Evolutionary conservation across 2,329 filamentous ascomycete genomes (phyloP), one percentile per base, ranked within the genome.

Genomic region (Albifimbria verrucaria): DNA sequence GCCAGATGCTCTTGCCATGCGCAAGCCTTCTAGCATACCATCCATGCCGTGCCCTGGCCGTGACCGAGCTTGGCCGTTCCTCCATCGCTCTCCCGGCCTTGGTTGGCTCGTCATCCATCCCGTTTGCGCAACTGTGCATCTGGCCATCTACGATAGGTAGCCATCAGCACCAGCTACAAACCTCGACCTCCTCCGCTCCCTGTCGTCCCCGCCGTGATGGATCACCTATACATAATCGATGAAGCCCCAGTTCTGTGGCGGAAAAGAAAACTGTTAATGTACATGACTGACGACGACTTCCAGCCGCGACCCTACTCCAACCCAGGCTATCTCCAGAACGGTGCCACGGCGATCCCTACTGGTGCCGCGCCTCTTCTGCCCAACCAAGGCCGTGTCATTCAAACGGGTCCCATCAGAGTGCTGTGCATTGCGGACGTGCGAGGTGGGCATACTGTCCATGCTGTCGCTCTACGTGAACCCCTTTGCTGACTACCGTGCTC

Each of bases 361-460:
- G 83, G 83, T 66, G 84, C 83, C 59, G 79, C 81, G 43, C 85
- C 85, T 59, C 80, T 87, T 52, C 76, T 87, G 54, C 85, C 85
- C 52, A 87, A 87, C 69, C 84, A 87, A 68, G 85, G 85, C 55
- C 82, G 85, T 58, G 70, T 88, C 59, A 77, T 88, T 64, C 83
- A 88, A 68, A 83, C 78, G 51, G 85, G 85, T 18, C 82, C 84
- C 41, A 81, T 86, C 57, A 78, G 86, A 72, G 80, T 89, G 50
- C 78, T 89, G 50, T 89, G 86, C 69, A 84, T 89, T 68, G 86
- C 86, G 58, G 86, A 89, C 71, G 86, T 89, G 66, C 80, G 86
- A 83, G 86, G 86, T 88, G 73, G 61, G 25, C 18, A 20, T 12
- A 12, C 32, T 39, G 32, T 12, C 32, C 18, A 17, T 6, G 32